Conservation (phyloP, 1,284 basidiomycete genomes). For the Rhodotorula sp. region DNA sequence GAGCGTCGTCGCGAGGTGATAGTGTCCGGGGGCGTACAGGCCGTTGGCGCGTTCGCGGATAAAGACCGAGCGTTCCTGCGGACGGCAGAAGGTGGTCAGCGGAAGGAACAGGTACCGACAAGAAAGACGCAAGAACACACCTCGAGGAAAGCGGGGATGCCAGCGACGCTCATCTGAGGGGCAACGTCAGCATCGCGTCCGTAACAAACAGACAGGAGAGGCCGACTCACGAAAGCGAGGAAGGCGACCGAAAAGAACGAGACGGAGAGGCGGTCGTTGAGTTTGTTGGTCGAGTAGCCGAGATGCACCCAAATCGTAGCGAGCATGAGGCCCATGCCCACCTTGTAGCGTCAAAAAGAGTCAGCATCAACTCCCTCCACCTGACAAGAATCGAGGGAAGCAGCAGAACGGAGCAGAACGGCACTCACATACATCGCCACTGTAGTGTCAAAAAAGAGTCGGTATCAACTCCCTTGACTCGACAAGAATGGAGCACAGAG, state of each 20-base stretch:
- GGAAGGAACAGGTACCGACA: fast-evolving
- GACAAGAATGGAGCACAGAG: background rate
- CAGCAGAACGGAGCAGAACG: no score
- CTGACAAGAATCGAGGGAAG: no score
- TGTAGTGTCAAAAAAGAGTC: background rate
- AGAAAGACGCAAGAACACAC: background rate
- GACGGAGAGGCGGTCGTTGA: slow-evolving; percentile 49
- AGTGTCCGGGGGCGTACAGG: slow-evolving; percentile 47
- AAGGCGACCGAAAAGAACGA: slow-evolving; percentile 56
- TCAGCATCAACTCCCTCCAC: background rate
- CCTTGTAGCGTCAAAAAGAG: slow-evolving; percentile 41
- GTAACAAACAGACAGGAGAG: background rate
- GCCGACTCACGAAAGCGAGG: slow-evolving; percentile 55
- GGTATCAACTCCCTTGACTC: background rate
- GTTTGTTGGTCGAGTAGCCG: slow-evolving; percentile 48
- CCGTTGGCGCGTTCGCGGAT: slow-evolving; percentile 49
- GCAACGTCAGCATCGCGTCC: background rate
- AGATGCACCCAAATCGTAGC: slow-evolving; percentile 56
- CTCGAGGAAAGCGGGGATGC: slow-evolving; percentile 50
- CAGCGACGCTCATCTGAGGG: slow-evolving; percentile 46
- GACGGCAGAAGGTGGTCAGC: no score
- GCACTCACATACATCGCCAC: slow-evolving; percentile 59
- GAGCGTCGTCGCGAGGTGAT: slow-evolving; percentile 48
- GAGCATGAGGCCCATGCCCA: slow-evolving; percentile 44
- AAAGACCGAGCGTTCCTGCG: slow-evolving; percentile 49